A percentile compares a stretch with the other conserved stretches of the same genome.
Evolutionary conservation across 2,329 filamentous ascomycete species (phyloP).

Genomic region (Diaporthe velutina): DNA sequence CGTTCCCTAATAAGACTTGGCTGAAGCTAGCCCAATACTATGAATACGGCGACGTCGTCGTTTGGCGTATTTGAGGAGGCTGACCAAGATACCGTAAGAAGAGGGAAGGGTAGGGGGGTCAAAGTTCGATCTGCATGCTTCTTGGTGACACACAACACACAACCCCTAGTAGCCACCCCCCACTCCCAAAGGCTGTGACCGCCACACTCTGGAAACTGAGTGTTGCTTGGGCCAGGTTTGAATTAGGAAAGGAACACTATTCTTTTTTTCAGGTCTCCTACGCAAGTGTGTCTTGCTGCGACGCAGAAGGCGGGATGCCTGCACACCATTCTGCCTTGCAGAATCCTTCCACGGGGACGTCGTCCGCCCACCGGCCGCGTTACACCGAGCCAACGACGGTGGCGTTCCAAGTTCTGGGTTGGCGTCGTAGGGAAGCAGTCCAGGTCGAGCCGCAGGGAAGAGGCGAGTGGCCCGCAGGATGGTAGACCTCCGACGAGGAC

Average conservation of each 20-base stretch:
- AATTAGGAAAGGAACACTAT: not conserved
- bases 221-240: not conserved
- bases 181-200: not conserved
- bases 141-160: constrained; percentile 25
- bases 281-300: not conserved
- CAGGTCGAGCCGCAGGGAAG: constrained; percentile 9
- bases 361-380: constrained; percentile 3
- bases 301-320: not conserved
- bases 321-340: constrained; percentile 22
- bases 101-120: not conserved
- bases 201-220: constrained; percentile 18
- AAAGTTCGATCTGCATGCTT: constrained; percentile 15
- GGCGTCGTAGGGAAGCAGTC: not conserved
- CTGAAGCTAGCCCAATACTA: not conserved
- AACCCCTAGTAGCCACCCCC: not conserved
- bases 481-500: not conserved
- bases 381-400: constrained; percentile 11
- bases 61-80: not conserved
- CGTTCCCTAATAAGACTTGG: constrained; percentile 16
- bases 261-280: not conserved
- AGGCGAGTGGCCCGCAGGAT: not conserved
- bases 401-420: constrained; percentile 6
- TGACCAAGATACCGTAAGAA: not conserved
- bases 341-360: constrained; percentile 4
- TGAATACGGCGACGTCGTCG: not conserved